Percentiles rank a stretch among this genome's conserved stretches.
Conservation (phyloP, 306 rosid genomes). For the Quercus gilva region DNA sequence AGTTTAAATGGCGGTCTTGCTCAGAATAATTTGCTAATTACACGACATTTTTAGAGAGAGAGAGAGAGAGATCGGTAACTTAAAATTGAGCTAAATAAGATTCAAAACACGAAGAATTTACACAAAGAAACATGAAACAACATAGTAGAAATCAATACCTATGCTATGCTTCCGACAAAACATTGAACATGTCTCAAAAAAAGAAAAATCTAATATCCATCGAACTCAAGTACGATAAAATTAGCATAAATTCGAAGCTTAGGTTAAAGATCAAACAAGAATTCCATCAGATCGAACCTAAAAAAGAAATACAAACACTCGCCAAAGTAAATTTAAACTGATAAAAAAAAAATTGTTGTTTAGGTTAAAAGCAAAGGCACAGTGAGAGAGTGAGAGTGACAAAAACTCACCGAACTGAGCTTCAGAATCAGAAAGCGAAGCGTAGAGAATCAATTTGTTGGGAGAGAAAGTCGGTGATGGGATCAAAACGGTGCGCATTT, state of each 20-base stretch:
- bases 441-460: constrained; percentile 8
- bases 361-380: background rate
- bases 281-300: background rate
- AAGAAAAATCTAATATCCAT: background rate
- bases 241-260: background rate
- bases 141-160: background rate
- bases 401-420: constrained; percentile 38
- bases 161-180: background rate
- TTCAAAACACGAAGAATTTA: background rate
- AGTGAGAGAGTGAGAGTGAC: no score
- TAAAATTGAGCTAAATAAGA: background rate
- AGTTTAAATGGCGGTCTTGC: background rate
- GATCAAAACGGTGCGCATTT: constrained; percentile 27
- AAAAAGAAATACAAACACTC: background rate
- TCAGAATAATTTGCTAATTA: background rate
- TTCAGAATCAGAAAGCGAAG: constrained; percentile 17
- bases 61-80: background rate
- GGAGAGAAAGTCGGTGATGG: background rate
- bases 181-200: background rate
- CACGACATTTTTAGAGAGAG: background rate
- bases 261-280: constrained; percentile 1
- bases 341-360: no score
- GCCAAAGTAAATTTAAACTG: background rate
- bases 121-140: background rate
- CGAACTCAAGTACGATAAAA: background rate